These are phyloP conservation scores for Trypanosoma caninum DNA, from an alignment of 208 protist species.

Conservation along the genomic window DNA sequence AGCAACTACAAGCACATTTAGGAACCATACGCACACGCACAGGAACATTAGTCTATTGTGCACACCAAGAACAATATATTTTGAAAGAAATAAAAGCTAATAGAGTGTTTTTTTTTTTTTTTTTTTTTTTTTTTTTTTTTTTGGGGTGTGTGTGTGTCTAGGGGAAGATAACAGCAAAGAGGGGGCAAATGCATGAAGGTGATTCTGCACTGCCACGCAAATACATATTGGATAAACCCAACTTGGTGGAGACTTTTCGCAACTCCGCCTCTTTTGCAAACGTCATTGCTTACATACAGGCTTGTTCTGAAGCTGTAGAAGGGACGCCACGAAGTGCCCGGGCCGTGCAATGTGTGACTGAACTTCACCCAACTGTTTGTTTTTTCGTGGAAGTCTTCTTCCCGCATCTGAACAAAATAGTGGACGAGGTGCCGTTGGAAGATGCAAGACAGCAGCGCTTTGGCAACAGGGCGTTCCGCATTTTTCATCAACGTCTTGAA, in stretches of 20 bases:
- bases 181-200: too few species aligned
- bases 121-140: constrained; percentile 3
- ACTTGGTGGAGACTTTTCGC: constrained; percentile 54
- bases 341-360: constrained; percentile 14
- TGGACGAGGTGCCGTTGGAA: constrained; percentile 71
- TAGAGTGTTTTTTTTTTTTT: not conserved
- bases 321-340: constrained; percentile 17
- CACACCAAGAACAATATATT: not conserved
- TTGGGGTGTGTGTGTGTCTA: not conserved
- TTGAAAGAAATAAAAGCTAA: constrained; percentile 1
- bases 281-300: constrained; percentile 60
- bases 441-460: constrained; percentile 81
- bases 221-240: constrained; percentile 64
- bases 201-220: constrained; percentile 37
- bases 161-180: too few species aligned
- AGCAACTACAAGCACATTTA: too few species aligned
- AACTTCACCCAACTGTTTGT: constrained; percentile 31
- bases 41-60: too few species aligned
- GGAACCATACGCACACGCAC: too few species aligned
- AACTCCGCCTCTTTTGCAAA: constrained; percentile 60
- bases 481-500: constrained; percentile 65
- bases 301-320: constrained; percentile 42
- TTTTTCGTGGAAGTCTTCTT: constrained; percentile 57
- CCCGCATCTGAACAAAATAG: constrained; percentile 41
- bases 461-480: constrained; percentile 81